These are phyloP conservation scores for Prunus campanulata DNA, from an alignment of 306 rosid genomes.

Conservation along the genomic window DNA sequence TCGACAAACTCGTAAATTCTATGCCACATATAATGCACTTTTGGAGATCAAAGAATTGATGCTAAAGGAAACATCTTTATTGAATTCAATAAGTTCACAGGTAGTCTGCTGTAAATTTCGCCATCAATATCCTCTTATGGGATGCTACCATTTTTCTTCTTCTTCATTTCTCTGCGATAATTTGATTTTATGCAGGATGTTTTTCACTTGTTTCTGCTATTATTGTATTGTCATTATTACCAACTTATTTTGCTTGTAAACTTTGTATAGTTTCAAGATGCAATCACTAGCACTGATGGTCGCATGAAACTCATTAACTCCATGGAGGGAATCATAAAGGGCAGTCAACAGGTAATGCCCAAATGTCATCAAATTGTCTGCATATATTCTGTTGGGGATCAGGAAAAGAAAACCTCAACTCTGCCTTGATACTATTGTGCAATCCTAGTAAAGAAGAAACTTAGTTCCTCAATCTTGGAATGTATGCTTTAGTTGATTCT, in stretches of 20 bases:
- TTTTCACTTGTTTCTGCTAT: not conserved
- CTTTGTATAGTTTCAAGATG: slow-evolving; percentile 78
- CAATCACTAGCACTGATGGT: slow-evolving; percentile 66
- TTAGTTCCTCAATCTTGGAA: not conserved
- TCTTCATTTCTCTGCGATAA: not conserved
- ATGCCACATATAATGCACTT: slow-evolving; percentile 83
- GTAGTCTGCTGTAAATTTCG: slow-evolving; percentile 28
- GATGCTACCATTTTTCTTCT: not conserved
- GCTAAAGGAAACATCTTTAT: slow-evolving; percentile 81
- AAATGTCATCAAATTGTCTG: slow-evolving; percentile 1
- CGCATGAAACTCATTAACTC: slow-evolving; percentile 70
- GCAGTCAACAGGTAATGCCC: slow-evolving; percentile 73
- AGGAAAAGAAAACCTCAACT: not conserved
- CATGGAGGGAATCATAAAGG: slow-evolving; percentile 91
- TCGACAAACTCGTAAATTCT: slow-evolving; percentile 73
- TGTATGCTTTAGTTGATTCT: not conserved
- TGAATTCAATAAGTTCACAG: slow-evolving; percentile 90
- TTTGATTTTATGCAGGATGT: slow-evolving; percentile 1
- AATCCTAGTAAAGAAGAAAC: not conserved
- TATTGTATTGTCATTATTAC: not conserved
- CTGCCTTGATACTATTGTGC: not conserved
- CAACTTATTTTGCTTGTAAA: not conserved
- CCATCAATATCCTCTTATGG: not conserved
- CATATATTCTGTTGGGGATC: not conserved
- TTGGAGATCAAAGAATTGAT: slow-evolving; percentile 90